A percentile compares a stretch with the other conserved stretches of the same genome.
Conservation (phyloP, 164 flowering plant genomes). For the Sedum album region DNA sequence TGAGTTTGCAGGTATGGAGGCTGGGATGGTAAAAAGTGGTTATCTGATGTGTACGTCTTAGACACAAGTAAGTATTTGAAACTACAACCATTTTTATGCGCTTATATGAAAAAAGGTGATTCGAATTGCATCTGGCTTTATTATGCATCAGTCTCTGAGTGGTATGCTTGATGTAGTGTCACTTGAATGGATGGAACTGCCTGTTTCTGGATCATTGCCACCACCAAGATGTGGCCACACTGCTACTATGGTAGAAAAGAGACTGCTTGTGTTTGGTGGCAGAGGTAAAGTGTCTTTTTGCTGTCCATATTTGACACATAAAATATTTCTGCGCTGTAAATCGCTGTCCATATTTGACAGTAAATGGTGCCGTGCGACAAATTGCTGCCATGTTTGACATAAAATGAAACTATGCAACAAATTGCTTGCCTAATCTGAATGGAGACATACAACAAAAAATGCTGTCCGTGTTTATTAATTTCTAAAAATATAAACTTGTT, state of each 20-base stretch:
- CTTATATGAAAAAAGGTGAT: background rate
- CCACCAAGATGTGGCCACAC: constrained; percentile 98
- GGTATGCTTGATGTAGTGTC: constrained; percentile 46
- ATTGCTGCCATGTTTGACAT: no score
- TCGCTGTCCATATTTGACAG: no score
- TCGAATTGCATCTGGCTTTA: background rate
- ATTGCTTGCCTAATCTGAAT: no score
- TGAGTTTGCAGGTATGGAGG: constrained; percentile 84
- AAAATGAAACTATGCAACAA: no score
- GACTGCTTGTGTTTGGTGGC: constrained; percentile 90
- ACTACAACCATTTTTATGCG: background rate
- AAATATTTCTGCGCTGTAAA: no score
- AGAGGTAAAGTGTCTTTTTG: constrained; percentile 47
- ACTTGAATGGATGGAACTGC: constrained; percentile 88
- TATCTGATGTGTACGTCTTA: constrained; percentile 87
- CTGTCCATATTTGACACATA: background rate
- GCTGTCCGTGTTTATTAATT: no score
- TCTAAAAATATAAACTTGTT: no score
- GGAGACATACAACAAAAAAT: no score
- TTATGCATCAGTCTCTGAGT: background rate
- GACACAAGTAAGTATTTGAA: constrained; percentile 75
- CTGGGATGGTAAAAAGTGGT: constrained; percentile 98
- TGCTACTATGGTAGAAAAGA: constrained; percentile 92
- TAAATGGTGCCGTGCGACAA: constrained; percentile 39
- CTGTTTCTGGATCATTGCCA: constrained; percentile 71